Evolutionary conservation across 78 protist species (phyloP), one percentile per base, ranked within the genome.

Genomic region (Anaeramoeba ignava): DNA sequence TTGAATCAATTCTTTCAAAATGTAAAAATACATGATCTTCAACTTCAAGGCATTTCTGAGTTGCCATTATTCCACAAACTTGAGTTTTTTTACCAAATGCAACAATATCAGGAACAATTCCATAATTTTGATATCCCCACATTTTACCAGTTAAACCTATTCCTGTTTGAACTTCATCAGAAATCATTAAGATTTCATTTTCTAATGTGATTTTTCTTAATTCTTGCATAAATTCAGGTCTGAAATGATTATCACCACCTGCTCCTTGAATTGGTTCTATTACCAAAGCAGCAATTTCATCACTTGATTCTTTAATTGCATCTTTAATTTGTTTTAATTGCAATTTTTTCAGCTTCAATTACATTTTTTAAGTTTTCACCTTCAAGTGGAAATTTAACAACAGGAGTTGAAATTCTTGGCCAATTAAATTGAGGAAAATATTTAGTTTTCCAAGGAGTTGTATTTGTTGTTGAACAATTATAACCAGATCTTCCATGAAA

Each of bases 91-190:
- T n/a, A n/a, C n/a, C n/a, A n/a, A n/a, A n/a, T n/a, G n/a, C n/a
- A n/a, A n/a, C n/a, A n/a, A n/a, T n/a, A n/a, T n/a, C n/a, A n/a
- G n/a, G n/a, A n/a, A n/a, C n/a, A n/a, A n/a, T n/a, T n/a, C n/a
- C n/a, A n/a, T n/a, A n/a, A n/a, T n/a, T n/a, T n/a, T n/a, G n/a
- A n/a, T n/a, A n/a, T n/a, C n/a, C n/a, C n/a, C n/a, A n/a, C n/a
- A n/a, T n/a, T n/a, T n/a, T n/a, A n/a, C n/a, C n/a, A n/a, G n/a
- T n/a, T n/a, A n/a, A n/a, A 54, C 73, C 73, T 27, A 54, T 54
- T 54, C 73, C 73, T 27, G 73, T 54, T 54, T 54, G 73, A 27
- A 54, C 73, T 54, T 54, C 73, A 54, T 54, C 73, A 54, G 36
- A 54, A 54, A 54, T 54, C 8, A 54, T 27, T 17, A 54, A 27